phyloP scores from a whole-genome alignment of 1,139 yeast genomes.

The Suhomyces kunorum region DNA sequence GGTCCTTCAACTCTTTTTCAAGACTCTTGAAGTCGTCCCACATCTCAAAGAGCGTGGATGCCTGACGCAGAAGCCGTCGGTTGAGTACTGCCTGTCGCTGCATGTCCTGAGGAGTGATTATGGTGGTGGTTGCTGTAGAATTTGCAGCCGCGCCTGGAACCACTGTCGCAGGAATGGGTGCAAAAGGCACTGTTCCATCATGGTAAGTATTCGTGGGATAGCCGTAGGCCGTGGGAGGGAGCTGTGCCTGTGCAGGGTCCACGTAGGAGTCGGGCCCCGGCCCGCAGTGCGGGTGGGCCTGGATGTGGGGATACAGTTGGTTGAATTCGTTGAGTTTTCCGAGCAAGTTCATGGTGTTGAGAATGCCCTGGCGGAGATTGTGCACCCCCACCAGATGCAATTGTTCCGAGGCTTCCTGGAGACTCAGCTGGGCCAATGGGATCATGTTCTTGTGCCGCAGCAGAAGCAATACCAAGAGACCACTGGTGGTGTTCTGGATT shows the following conservation, averaged over 20 bases:
- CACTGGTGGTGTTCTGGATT: slow-evolving; percentile 24
- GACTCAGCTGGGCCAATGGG: slow-evolving; percentile 22
- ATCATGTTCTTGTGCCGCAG: slow-evolving; percentile 20
- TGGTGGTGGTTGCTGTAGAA: neutral
- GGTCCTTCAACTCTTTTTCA: slow-evolving; percentile 30
- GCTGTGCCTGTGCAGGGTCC: slow-evolving; percentile 1
- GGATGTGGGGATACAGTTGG: slow-evolving; percentile 4
- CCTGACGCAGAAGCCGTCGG: slow-evolving; percentile 35
- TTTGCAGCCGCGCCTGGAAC: neutral
- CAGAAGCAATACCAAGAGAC: slow-evolving; percentile 23
- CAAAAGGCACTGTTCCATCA: neutral
- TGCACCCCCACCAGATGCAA: slow-evolving; percentile 9
- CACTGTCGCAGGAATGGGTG: neutral
- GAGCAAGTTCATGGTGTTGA: slow-evolving; percentile 21
- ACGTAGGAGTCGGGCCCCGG: slow-evolving; percentile 1
- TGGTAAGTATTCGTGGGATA: neutral
- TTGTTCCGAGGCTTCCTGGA: slow-evolving; percentile 21
- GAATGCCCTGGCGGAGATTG: slow-evolving; percentile 21
- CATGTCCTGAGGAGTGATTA: slow-evolving; percentile 6
- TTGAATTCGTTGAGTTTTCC: slow-evolving; percentile 16
- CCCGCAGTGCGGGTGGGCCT: slow-evolving; percentile 1
- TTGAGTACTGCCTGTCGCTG: slow-evolving; percentile 27
- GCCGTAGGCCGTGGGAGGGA: slow-evolving; percentile 3
- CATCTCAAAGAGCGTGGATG: slow-evolving; percentile 37
- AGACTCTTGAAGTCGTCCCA: slow-evolving; percentile 42